Conservation (phyloP, 208 protist species). For the Trypanosoma cruzi region DNA sequence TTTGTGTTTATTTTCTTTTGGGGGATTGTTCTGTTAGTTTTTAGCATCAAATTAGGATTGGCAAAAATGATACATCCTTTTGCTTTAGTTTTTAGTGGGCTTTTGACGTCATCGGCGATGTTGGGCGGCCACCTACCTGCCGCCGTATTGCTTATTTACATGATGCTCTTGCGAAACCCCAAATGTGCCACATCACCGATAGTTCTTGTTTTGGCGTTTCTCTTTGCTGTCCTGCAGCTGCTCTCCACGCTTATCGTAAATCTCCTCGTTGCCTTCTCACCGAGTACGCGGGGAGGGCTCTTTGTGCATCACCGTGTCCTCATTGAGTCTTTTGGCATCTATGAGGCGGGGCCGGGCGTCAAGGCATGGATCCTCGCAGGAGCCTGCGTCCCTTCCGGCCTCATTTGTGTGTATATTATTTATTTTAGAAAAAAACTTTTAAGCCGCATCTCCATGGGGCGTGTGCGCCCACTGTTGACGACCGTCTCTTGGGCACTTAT, state of each 20-base stretch:
- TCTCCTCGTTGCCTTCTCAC: slow-evolving; percentile 5
- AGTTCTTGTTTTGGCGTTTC: slow-evolving; percentile 10
- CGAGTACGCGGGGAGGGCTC: not conserved
- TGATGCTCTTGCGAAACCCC: slow-evolving; percentile 4
- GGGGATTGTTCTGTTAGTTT: slow-evolving; percentile 8
- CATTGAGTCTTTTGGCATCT: slow-evolving; percentile 20
- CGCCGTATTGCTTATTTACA: slow-evolving; percentile 17
- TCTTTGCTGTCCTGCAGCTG: slow-evolving; percentile 25
- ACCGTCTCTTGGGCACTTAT: slow-evolving; percentile 18
- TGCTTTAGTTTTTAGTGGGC: slow-evolving; percentile 17
- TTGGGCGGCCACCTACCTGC: slow-evolving; percentile 25
- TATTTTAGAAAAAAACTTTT: slow-evolving; percentile 15
- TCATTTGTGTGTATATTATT: slow-evolving; percentile 27
- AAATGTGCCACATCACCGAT: not conserved
- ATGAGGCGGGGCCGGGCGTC: slow-evolving; percentile 15
- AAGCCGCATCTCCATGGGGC: slow-evolving; percentile 3
- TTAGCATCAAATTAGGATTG: not conserved
- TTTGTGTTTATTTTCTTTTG: slow-evolving; percentile 1
- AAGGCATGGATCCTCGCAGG: slow-evolving; percentile 13
- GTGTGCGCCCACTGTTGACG: slow-evolving; percentile 13
- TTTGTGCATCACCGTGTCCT: slow-evolving; percentile 19
- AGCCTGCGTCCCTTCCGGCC: slow-evolving; percentile 18
- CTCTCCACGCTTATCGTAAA: slow-evolving; percentile 25
- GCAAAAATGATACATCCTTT: slow-evolving; percentile 28
- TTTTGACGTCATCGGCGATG: slow-evolving; percentile 18